phyloP scores from a whole-genome alignment of 208 protist species.

The Trypanosoma mega region DNA sequence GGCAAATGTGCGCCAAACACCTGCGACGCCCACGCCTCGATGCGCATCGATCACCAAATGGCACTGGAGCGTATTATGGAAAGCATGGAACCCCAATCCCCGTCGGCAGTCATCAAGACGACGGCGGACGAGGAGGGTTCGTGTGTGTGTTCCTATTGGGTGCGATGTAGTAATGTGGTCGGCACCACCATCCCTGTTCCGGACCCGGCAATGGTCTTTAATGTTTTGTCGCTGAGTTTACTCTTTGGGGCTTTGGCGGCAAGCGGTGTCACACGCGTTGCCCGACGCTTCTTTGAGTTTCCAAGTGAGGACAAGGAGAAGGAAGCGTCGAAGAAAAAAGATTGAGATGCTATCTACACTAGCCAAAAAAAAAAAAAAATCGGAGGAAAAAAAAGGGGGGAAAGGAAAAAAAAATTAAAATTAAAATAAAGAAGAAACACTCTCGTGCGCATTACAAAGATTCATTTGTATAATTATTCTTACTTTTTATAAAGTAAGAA shows the following conservation, averaged over 20 bases:
- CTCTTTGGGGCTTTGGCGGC: slow-evolving; percentile 36
- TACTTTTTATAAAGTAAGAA: slow-evolving; percentile 6
- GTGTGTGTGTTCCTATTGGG: slow-evolving; percentile 33
- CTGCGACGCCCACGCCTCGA: slow-evolving; percentile 10
- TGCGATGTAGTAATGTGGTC: slow-evolving; percentile 52
- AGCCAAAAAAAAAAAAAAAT: not conserved
- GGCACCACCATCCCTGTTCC: slow-evolving; percentile 70
- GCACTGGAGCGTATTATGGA: slow-evolving; percentile 29
- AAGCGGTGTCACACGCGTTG: slow-evolving; percentile 31
- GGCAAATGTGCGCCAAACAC: slow-evolving; percentile 1
- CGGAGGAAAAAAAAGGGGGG: not conserved
- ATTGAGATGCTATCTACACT: no score
- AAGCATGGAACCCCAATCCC: not conserved
- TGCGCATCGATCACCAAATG: slow-evolving; percentile 45
- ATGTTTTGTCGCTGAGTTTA: slow-evolving; percentile 57
- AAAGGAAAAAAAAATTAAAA: slow-evolving; percentile 9
- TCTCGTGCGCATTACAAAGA: no score
- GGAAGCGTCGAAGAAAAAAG: no score
- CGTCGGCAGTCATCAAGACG: no score
- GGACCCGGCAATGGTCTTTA: slow-evolving; percentile 80
- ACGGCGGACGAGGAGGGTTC: not conserved
- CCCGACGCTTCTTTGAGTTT: slow-evolving; percentile 22
- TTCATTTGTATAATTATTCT: not conserved
- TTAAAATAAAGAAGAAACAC: no score
- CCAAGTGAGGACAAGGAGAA: slow-evolving; percentile 6